Percentiles rank a stretch among this genome's conserved stretches.
Conservation (phyloP, 2,329 filamentous ascomycete genomes). For the Alternaria arborescens region DNA sequence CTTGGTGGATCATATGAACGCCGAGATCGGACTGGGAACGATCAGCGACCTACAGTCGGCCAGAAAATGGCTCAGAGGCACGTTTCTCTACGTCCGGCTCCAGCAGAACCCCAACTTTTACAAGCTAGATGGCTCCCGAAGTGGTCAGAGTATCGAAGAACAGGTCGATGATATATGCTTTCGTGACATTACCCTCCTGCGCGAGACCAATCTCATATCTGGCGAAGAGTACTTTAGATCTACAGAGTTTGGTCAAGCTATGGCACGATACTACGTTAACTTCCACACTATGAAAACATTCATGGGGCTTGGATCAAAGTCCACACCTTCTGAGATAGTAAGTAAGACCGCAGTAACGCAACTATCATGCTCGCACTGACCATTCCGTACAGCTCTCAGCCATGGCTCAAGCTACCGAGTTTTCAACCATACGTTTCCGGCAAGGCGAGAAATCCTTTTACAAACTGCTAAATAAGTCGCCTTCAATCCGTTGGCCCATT, state of each 20-base stretch:
- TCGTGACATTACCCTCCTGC: slow-evolving; percentile 71
- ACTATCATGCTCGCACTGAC: slow-evolving; percentile 9
- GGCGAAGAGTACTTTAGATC: slow-evolving; percentile 61
- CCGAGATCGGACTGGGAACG: slow-evolving; percentile 80
- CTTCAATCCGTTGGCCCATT: slow-evolving; percentile 74
- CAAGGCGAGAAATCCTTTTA: slow-evolving; percentile 73
- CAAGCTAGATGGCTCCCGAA: slow-evolving; percentile 64
- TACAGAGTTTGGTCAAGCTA: slow-evolving; percentile 78
- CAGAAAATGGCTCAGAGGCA: slow-evolving; percentile 77
- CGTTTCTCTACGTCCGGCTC: slow-evolving; percentile 80
- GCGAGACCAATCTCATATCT: slow-evolving; percentile 66
- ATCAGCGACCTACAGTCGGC: slow-evolving; percentile 71
- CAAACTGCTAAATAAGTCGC: slow-evolving; percentile 74
- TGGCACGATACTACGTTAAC: slow-evolving; percentile 83
- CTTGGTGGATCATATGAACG: slow-evolving; percentile 83
- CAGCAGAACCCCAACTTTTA: slow-evolving; percentile 76
- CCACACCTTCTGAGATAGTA: slow-evolving; percentile 74
- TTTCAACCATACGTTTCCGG: slow-evolving; percentile 75
- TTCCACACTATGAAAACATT: slow-evolving; percentile 82
- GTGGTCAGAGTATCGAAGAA: slow-evolving; percentile 64
- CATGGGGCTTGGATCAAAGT: slow-evolving; percentile 67
- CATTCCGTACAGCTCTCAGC: slow-evolving; percentile 64
- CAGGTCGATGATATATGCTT: slow-evolving; percentile 75
- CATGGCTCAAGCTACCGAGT: slow-evolving; percentile 75
- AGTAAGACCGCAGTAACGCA: slow-evolving; percentile 39